Conservation (phyloP, 2,329 filamentous ascomycete genomes). For the Botryotinia globosa region DNA sequence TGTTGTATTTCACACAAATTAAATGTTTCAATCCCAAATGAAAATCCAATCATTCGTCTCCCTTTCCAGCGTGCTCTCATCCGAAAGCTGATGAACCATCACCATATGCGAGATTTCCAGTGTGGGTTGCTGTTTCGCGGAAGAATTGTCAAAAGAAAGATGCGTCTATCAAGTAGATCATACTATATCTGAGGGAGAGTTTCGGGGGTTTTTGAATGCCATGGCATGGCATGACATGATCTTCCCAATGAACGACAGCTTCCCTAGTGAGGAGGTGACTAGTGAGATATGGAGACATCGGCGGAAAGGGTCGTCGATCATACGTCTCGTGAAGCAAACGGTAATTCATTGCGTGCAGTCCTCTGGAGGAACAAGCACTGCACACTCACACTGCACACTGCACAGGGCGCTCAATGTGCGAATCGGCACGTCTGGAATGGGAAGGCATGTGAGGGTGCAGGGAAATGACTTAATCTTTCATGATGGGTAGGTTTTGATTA, state of each 20-base stretch:
- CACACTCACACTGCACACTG: neutral
- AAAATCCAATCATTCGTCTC: constrained; percentile 2
- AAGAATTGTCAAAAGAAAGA: neutral
- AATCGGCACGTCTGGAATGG: neutral
- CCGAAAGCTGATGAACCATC: neutral
- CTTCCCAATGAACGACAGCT: neutral
- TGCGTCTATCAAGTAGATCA: neutral
- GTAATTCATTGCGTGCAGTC: neutral
- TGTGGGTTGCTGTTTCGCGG: neutral
- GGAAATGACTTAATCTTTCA: neutral
- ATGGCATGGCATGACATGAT: neutral
- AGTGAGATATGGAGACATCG: neutral
- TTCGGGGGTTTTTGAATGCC: neutral
- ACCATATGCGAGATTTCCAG: neutral
- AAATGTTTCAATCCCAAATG: constrained; percentile 17
- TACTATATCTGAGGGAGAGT: constrained; percentile 1
- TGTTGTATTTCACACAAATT: constrained; percentile 4
- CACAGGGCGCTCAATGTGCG: constrained; percentile 6
- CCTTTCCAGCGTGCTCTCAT: neutral
- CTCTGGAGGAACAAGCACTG: neutral
- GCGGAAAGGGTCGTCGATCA: constrained; percentile 17
- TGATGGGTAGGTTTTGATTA: constrained; percentile 1
- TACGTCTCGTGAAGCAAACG: constrained; percentile 1
- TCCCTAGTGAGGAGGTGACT: neutral
- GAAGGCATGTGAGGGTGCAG: neutral